phyloP scores from a whole-genome alignment of 495 filamentous ascomycete genomes.

The Neurospora intermedia region DNA sequence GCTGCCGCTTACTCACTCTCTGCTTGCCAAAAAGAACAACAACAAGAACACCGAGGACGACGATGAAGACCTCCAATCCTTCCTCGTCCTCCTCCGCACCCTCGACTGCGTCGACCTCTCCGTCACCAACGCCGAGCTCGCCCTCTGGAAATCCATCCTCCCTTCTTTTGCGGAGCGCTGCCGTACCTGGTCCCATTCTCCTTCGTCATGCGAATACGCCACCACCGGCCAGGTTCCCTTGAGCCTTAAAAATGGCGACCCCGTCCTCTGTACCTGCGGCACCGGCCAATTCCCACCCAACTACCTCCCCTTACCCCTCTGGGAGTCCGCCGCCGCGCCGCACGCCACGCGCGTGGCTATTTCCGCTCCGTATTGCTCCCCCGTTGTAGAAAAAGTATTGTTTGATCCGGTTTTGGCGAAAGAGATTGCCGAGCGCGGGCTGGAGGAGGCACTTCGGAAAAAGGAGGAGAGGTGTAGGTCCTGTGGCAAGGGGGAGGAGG shows the following conservation, averaged over 20 bases:
- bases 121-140: constrained; percentile 33
- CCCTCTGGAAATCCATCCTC: constrained; percentile 39
- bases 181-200: constrained; percentile 39
- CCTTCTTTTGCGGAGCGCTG: constrained; percentile 44
- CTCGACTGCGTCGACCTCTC: constrained; percentile 19
- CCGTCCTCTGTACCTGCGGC: constrained; percentile 28
- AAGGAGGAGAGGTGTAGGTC: constrained; percentile 11
- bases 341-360: constrained; percentile 27
- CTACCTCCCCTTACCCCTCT: constrained; percentile 23
- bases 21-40: constrained; percentile 2
- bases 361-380: constrained; percentile 22
- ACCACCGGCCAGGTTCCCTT: constrained; percentile 16
- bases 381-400: constrained; percentile 21
- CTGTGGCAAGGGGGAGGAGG: constrained; percentile 17
- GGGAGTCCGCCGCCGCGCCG: constrained; percentile 11
- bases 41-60: neutral
- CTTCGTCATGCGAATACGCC: constrained; percentile 37
- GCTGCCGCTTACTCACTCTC: constrained; percentile 27
- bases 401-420: constrained; percentile 4
- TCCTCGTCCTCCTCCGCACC: constrained; percentile 18
- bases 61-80: constrained; percentile 8
- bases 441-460: neutral
- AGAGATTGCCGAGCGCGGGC: neutral
- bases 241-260: constrained; percentile 12
- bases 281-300: constrained; percentile 18